phyloP scores from a whole-genome alignment of 2,329 filamentous ascomycete species.

The Penicillium nordicum region DNA sequence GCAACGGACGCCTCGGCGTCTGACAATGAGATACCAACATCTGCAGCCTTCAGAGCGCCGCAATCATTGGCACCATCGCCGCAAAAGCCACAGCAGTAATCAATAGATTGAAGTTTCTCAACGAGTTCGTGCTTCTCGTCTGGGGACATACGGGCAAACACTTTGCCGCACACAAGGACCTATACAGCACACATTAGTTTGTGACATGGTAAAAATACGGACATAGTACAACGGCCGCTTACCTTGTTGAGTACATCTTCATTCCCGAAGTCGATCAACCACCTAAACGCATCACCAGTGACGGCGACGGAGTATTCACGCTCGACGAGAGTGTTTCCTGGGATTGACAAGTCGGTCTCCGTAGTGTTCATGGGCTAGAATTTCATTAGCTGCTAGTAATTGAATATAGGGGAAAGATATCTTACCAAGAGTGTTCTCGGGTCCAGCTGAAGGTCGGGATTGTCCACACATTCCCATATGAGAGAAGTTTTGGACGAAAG shows the following conservation, averaged over 20 bases:
- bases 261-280: constrained; percentile 87
- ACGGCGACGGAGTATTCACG: constrained; percentile 86
- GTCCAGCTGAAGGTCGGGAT: constrained; percentile 73
- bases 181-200: constrained; percentile 33
- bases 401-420: background rate
- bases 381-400: constrained; percentile 12
- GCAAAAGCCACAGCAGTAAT: constrained; percentile 93
- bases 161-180: constrained; percentile 87
- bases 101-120: constrained; percentile 93
- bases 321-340: constrained; percentile 77
- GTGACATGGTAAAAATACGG: background rate
- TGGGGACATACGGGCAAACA: constrained; percentile 97
- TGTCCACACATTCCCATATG: constrained; percentile 93
- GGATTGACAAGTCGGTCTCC: constrained; percentile 75
- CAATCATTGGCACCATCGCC: constrained; percentile 98
- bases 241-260: constrained; percentile 72
- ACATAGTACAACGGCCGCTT: constrained; percentile 26
- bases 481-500: constrained; percentile 70
- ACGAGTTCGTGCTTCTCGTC: constrained; percentile 98
- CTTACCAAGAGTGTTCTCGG: constrained; percentile 68
- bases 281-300: constrained; percentile 90
- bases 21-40: constrained; percentile 94
- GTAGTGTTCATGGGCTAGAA: constrained; percentile 67
- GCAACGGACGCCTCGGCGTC: constrained; percentile 97
- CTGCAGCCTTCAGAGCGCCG: constrained; percentile 91